Conservation (phyloP, 352 stramenopile genomes). For the Elongisporangium senticosum region DNA sequence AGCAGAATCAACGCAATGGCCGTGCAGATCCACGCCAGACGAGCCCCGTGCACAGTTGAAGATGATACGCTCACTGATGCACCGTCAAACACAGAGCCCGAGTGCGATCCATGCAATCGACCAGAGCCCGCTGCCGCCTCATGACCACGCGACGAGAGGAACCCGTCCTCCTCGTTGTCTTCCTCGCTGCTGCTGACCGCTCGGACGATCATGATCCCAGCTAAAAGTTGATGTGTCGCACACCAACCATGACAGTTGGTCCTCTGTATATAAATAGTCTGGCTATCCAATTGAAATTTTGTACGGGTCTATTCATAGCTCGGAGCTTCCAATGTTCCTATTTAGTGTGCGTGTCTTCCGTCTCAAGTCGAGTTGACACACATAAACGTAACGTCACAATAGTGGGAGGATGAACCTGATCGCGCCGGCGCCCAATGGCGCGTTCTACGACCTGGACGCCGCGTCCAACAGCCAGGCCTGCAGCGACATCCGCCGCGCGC, state of each 20-base stretch:
- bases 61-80: not conserved
- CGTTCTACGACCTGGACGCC: slow-evolving; percentile 32
- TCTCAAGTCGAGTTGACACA: not conserved
- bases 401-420: not conserved
- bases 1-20: slow-evolving; percentile 38
- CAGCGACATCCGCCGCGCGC: slow-evolving; percentile 17
- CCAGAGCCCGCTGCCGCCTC: not conserved
- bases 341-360: not conserved
- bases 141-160: slow-evolving; percentile 5
- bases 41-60: slow-evolving; percentile 8
- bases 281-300: not conserved
- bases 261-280: slow-evolving; percentile 1
- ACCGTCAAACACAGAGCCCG: slow-evolving; percentile 18
- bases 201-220: slow-evolving; percentile 66
- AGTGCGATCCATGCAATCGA: slow-evolving; percentile 1
- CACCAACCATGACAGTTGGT: not conserved
- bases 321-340: not conserved
- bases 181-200: slow-evolving; percentile 46
- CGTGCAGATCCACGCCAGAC: slow-evolving; percentile 38
- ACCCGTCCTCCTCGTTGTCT: slow-evolving; percentile 13
- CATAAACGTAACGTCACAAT: not conserved
- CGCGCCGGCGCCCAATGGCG: not conserved
- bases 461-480: slow-evolving; percentile 14
- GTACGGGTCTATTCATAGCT: not conserved
- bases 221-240: not conserved